Base-by-base conservation (phyloP, 768 basidiomycete species). In the Pleurotus pulmonarius region DNA sequence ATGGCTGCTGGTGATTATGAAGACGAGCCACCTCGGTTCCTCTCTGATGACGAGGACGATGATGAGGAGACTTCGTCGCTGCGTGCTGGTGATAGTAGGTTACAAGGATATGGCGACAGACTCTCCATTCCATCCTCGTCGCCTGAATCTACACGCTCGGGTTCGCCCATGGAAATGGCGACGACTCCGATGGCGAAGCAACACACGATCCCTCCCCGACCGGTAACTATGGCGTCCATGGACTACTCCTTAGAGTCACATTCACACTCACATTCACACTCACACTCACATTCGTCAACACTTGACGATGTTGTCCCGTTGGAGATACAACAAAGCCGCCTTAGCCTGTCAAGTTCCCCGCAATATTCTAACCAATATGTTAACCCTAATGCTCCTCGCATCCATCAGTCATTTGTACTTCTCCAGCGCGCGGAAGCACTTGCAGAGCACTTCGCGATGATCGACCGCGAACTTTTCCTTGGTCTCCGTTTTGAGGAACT, bases 401-500 rank as follows among this genome's bases (percentile, higher is more conserved):
- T 71, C 5, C 83, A 90, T 64, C 83, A 81, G 7, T 92, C 88
- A 2, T 94, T 89, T 73, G 76, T 94, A 49, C 73, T 92, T n/a
- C 69, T 65, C 26, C 75, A 81, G 65, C 75, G 82, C 5, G 82
- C 88, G 1, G 82, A 83, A 38, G 71, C 70, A 4, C 68, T 97
- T 34, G 88, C 88, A 1, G 78, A 85, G 52, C 90, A 94, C 63
- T 90, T 95, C 64, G 80, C 88, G 5, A 87, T 92, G 80, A 92
- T 96, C 60, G 93, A 96, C 60, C 81, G 90, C 22, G 93, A 95
- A 62, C 72, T 95, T 55, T 92, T 94, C 67, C 84, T 90, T 69
- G 81, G 82, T 11, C 79, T 96, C 68, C 88, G 87, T 62, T 94
- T 94, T 65, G 91, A 94, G 64, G 94, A 96, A 64, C 77, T 94